A percentile compares a stretch with the other conserved stretches of the same genome.
Conservation (phyloP, 2,329 filamentous ascomycete species). For the Coniochaeta sp. region DNA sequence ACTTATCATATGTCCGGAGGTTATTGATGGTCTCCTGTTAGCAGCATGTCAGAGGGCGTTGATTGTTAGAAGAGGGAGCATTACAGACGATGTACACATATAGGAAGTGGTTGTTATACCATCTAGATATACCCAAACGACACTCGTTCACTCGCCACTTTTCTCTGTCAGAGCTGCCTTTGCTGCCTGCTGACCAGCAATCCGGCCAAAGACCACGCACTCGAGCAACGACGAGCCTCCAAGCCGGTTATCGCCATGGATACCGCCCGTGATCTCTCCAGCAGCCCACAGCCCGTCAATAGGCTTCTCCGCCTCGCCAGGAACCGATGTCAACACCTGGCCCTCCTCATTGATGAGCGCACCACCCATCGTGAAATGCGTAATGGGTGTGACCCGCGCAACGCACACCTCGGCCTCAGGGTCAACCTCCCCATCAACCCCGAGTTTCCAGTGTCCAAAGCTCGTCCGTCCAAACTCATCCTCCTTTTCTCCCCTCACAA, state of each 20-base stretch:
- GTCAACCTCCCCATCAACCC: slow-evolving; percentile 28
- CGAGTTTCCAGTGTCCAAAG: slow-evolving; percentile 50
- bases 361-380: slow-evolving; percentile 63
- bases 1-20: neutral
- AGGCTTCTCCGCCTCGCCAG: slow-evolving; percentile 23
- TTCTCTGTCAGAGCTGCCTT: neutral
- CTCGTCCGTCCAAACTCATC: slow-evolving; percentile 40
- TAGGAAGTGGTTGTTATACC: neutral
- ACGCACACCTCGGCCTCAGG: slow-evolving; percentile 39
- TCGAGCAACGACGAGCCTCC: slow-evolving; percentile 56
- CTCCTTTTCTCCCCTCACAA: slow-evolving; percentile 28
- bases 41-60: neutral
- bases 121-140: slow-evolving; percentile 3
- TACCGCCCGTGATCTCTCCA: slow-evolving; percentile 57
- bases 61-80: neutral
- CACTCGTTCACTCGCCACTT: neutral
- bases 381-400: slow-evolving; percentile 54
- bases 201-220: slow-evolving; percentile 57
- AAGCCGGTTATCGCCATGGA: slow-evolving; percentile 57
- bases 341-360: slow-evolving; percentile 47
- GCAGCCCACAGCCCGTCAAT: slow-evolving; percentile 55
- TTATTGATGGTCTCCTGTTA: neutral
- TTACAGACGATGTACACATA: neutral
- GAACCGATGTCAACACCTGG: slow-evolving; percentile 37
- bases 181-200: slow-evolving; percentile 44